These are phyloP conservation scores for Hansenula anomala DNA, from an alignment of 1,139 yeast species.

Conservation along the genomic window DNA sequence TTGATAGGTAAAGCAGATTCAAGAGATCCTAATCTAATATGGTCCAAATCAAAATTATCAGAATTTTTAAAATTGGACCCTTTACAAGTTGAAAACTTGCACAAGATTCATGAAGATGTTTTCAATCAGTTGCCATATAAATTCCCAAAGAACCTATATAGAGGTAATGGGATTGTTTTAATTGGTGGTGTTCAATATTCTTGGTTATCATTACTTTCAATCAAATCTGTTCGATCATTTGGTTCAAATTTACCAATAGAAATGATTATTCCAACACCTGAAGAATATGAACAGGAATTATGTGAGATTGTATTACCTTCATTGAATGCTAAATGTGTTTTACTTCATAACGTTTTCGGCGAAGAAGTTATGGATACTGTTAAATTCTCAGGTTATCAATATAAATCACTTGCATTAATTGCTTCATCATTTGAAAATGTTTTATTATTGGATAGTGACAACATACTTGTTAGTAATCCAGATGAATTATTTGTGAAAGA, in stretches of 20 bases:
- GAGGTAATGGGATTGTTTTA: constrained; percentile 71
- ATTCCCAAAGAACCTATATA: constrained; percentile 43
- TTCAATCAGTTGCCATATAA: constrained; percentile 38
- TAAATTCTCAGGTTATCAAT: constrained; percentile 49
- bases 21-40: constrained; percentile 10
- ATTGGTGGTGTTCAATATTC: constrained; percentile 79
- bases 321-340: constrained; percentile 52
- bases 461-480: constrained; percentile 54
- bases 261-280: constrained; percentile 49
- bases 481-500: constrained; percentile 40
- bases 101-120: constrained; percentile 46
- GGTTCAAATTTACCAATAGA: constrained; percentile 60
- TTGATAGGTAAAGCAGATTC: constrained; percentile 8
- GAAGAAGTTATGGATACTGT: constrained; percentile 28
- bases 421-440: constrained; percentile 54
- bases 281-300: constrained; percentile 45
- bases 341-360: constrained; percentile 32
- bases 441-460: constrained; percentile 53
- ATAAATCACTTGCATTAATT: constrained; percentile 51
- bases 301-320: constrained; percentile 48
- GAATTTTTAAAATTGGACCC: constrained; percentile 32
- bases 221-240: constrained; percentile 52
- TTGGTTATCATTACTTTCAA: constrained; percentile 62
- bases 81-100: constrained; percentile 40
- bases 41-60: constrained; percentile 10